Evolutionary conservation across 805 yeast species (phyloP).

Genomic region (Komagataella ulmi): DNA sequence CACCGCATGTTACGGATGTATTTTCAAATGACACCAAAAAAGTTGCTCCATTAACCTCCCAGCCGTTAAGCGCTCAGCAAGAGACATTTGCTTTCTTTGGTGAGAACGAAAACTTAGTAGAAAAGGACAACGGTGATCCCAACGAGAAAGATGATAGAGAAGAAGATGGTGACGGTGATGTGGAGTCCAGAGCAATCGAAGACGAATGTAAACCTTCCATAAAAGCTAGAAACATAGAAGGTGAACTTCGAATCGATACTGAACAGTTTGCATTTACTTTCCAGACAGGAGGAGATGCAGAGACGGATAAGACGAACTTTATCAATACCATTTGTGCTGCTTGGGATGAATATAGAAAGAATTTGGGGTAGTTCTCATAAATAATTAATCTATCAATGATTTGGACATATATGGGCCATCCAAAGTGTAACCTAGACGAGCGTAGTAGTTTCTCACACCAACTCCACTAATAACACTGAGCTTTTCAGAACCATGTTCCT

Average conservation of each 20-base stretch:
- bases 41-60: conserved; percentile 1
- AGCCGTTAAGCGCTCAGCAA: conserved; percentile 2
- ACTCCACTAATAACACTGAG: conserved; percentile 94
- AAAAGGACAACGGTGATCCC: neutral
- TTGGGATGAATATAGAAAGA: conserved; percentile 1
- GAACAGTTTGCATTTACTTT: conserved; percentile 1
- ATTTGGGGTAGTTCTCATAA: neutral
- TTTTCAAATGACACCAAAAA: neutral
- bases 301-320: neutral
- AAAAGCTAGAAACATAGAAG: neutral
- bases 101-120: neutral
- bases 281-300: neutral
- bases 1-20: conserved; percentile 1
- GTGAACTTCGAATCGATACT: conserved; percentile 1
- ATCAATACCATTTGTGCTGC: conserved; percentile 1
- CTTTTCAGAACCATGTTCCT: conserved; percentile 87
- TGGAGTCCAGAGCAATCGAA: conserved; percentile 3
- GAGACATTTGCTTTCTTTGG: conserved; percentile 1
- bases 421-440: conserved; percentile 76
- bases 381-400: conserved; percentile 8
- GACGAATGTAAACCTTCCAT: neutral
- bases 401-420: conserved; percentile 99
- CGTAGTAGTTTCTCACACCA: conserved; percentile 94
- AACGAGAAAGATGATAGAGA: neutral
- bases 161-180: neutral